Percentiles rank a stretch among this genome's conserved stretches.
Evolutionary conservation across 2,329 filamentous ascomycete genomes (phyloP).

Genomic region (Fusarium pseudocircinatum): DNA sequence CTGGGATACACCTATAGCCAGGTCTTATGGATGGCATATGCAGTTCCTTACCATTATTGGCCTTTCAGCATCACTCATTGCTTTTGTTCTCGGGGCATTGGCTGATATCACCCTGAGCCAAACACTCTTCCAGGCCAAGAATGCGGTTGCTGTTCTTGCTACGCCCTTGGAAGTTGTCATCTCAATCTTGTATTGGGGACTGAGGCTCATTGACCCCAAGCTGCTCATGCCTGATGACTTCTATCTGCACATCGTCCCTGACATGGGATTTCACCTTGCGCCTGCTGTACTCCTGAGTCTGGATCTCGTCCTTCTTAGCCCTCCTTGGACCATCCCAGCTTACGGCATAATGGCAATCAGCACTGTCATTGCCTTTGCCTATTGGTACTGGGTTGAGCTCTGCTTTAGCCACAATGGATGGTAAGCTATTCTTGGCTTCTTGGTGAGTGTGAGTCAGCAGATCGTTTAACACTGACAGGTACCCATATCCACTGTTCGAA

Average conservation of each 20-base stretch:
- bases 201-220: conserved; percentile 64
- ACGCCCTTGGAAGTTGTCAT: conserved; percentile 78
- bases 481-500: conserved; percentile 87
- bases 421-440: conserved; percentile 51
- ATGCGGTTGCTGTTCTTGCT: conserved; percentile 70
- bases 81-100: conserved; percentile 69
- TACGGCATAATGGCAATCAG: conserved; percentile 69
- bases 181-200: conserved; percentile 76
- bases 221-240: conserved; percentile 66
- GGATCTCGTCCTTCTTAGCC: conserved; percentile 75
- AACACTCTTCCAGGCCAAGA: conserved; percentile 72
- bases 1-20: conserved; percentile 63
- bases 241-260: conserved; percentile 63
- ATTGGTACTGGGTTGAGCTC: conserved; percentile 82
- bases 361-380: conserved; percentile 68
- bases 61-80: conserved; percentile 67
- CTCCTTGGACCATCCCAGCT: conserved; percentile 74
- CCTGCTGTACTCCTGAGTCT: conserved; percentile 71
- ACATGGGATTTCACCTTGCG: conserved; percentile 73
- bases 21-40: conserved; percentile 73
- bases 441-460: too few relatives aligned
- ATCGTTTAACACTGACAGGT: conserved; percentile 59
- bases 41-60: conserved; percentile 81
- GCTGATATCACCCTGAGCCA: conserved; percentile 70
- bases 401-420: conserved; percentile 75